Percentiles rank a stretch among this genome's conserved stretches.
These are phyloP conservation scores for Aquilaria yunnanensis DNA, from an alignment of 345 rosid genomes.

Conservation along the genomic window DNA sequence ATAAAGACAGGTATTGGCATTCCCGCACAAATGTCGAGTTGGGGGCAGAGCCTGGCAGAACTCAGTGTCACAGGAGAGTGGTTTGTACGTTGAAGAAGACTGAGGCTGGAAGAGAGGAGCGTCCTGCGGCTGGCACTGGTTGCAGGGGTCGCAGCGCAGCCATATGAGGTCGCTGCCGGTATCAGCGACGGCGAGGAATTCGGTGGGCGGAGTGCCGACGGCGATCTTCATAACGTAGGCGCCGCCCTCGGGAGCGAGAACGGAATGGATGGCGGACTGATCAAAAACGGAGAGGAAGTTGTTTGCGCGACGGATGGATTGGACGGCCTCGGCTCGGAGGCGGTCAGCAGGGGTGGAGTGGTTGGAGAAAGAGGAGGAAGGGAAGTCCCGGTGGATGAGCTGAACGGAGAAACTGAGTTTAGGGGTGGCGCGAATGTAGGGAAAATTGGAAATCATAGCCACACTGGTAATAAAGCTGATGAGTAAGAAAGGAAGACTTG, in stretches of 20 bases:
- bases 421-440: no score
- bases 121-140: slow-evolving; percentile 22
- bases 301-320: slow-evolving; percentile 25
- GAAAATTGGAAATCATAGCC: no score
- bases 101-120: slow-evolving; percentile 17
- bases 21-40: no score
- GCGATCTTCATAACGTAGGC: slow-evolving; percentile 27
- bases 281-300: slow-evolving; percentile 9
- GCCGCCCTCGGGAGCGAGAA: slow-evolving; percentile 10
- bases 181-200: slow-evolving; percentile 22
- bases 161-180: slow-evolving; percentile 24
- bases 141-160: slow-evolving; percentile 27
- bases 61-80: slow-evolving; percentile 14
- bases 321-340: slow-evolving; percentile 21
- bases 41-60: neutral
- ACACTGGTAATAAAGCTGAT: no score
- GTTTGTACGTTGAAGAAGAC: slow-evolving; percentile 23
- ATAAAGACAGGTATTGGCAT: slow-evolving; percentile 26
- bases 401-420: slow-evolving; percentile 11
- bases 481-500: no score
- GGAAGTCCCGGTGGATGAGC: slow-evolving; percentile 33
- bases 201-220: slow-evolving; percentile 25
- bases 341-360: slow-evolving; percentile 14
- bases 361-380: slow-evolving; percentile 24
- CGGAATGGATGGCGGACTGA: slow-evolving; percentile 11